Conservation (phyloP, 2,329 filamentous ascomycete species). For the Domatiomyces globalis region DNA sequence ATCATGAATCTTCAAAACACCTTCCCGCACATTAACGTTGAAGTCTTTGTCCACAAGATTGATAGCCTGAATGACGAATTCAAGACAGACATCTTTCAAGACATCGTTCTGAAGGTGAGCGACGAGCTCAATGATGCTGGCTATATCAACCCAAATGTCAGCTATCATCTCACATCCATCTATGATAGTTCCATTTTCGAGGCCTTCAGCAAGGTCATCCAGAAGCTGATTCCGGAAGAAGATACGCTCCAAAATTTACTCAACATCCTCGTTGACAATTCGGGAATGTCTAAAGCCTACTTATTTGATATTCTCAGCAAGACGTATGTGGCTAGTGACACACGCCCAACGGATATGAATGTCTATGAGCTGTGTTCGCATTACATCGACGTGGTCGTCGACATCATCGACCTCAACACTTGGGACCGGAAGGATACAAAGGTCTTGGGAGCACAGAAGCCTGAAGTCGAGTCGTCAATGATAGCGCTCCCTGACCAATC, state of each 20-base stretch:
- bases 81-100: slow-evolving; percentile 86
- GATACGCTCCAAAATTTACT: slow-evolving; percentile 87
- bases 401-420: slow-evolving; percentile 90
- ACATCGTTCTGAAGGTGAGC: slow-evolving; percentile 79
- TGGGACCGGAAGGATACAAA: slow-evolving; percentile 30
- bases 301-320: slow-evolving; percentile 96
- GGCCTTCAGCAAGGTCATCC: slow-evolving; percentile 94
- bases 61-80: slow-evolving; percentile 96
- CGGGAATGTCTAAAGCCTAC: slow-evolving; percentile 94
- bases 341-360: slow-evolving; percentile 79
- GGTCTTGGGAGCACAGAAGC: slow-evolving; percentile 30
- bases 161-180: slow-evolving; percentile 92
- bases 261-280: slow-evolving; percentile 84
- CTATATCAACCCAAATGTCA: slow-evolving; percentile 48
- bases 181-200: slow-evolving; percentile 99
- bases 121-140: slow-evolving; percentile 1
- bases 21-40: slow-evolving; percentile 89
- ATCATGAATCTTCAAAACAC: slow-evolving; percentile 77
- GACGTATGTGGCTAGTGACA: slow-evolving; percentile 96
- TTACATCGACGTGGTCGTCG: slow-evolving; percentile 96
- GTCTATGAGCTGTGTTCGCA: slow-evolving; percentile 98
- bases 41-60: slow-evolving; percentile 98
- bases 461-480: slow-evolving; percentile 48
- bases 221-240: slow-evolving; percentile 88
- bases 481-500: slow-evolving; percentile 43